These are phyloP conservation scores for Heterobasidion irregulare DNA, from an alignment of 1,284 basidiomycete species.

Conservation along the genomic window DNA sequence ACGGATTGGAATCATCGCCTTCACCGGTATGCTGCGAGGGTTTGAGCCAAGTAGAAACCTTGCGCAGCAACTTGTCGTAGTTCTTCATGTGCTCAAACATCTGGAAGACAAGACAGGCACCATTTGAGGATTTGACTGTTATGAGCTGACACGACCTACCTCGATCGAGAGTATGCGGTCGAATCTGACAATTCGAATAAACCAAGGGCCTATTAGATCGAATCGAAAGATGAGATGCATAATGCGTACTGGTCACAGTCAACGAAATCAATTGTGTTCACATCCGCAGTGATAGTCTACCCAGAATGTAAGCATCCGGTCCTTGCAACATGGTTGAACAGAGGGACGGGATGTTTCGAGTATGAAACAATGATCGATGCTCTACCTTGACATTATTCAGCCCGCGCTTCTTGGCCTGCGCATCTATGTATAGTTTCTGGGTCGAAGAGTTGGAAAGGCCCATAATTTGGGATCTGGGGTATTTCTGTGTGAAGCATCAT, in stretches of 20 bases:
- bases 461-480: slow-evolving; percentile 58
- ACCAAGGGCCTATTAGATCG: not conserved
- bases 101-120: slow-evolving; percentile 17
- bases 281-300: slow-evolving; percentile 66
- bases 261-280: slow-evolving; percentile 59
- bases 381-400: slow-evolving; percentile 49
- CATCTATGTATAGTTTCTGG: slow-evolving; percentile 65
- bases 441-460: slow-evolving; percentile 69
- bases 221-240: not conserved
- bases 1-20: slow-evolving; percentile 24
- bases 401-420: slow-evolving; percentile 40
- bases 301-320: not conserved
- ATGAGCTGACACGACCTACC: slow-evolving; percentile 19
- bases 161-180: slow-evolving; percentile 73
- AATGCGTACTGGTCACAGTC: slow-evolving; percentile 35
- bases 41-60: slow-evolving; percentile 64
- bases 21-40: slow-evolving; percentile 21
- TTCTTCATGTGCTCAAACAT: slow-evolving; percentile 87
- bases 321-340: not conserved
- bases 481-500: slow-evolving; percentile 36
- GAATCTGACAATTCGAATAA: slow-evolving; percentile 34
- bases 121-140: not conserved
- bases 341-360: not conserved
- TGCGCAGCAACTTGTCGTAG: slow-evolving; percentile 58
- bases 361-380: not conserved